A percentile compares a stretch with the other conserved stretches of the same genome.
Evolutionary conservation across 2,329 filamentous ascomycete genomes (phyloP).

Genomic region (Conoideocrella luteorostrata): DNA sequence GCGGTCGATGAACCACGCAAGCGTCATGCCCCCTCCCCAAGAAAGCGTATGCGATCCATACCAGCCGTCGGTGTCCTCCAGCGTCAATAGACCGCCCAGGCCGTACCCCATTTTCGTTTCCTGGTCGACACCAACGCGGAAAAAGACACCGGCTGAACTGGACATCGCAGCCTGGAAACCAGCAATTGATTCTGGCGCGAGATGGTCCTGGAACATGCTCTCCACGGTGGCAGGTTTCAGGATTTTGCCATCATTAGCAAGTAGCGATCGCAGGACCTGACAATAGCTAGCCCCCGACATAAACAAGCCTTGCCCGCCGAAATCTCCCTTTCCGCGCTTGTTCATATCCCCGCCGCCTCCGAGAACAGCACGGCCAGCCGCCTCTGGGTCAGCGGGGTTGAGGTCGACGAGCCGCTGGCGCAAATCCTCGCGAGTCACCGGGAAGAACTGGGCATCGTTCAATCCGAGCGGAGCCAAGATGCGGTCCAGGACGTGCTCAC

Average conservation of each 20-base stretch:
- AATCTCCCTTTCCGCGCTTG: slow-evolving; percentile 26
- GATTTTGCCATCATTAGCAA: slow-evolving; percentile 41
- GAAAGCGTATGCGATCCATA: slow-evolving; percentile 35
- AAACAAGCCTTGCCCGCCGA: slow-evolving; percentile 39
- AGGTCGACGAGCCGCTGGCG: slow-evolving; percentile 29
- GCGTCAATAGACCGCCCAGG: slow-evolving; percentile 33
- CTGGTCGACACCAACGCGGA: slow-evolving; percentile 26
- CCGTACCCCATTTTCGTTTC: slow-evolving; percentile 31
- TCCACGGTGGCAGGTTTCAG: slow-evolving; percentile 34
- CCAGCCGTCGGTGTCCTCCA: slow-evolving; percentile 35
- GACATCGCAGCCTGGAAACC: slow-evolving; percentile 22
- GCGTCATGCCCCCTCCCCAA: slow-evolving; percentile 40
- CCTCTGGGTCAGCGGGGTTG: slow-evolving; percentile 31
- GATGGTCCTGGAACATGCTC: slow-evolving; percentile 41
- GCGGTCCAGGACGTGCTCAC: slow-evolving; percentile 35
- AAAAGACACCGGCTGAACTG: slow-evolving; percentile 26
- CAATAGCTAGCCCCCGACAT: slow-evolving; percentile 33
- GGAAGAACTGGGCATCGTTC: slow-evolving; percentile 30
- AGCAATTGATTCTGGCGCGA: slow-evolving; percentile 21
- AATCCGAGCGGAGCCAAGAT: slow-evolving; percentile 40
- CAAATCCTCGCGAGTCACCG: slow-evolving; percentile 19
- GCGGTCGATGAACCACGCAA: slow-evolving; percentile 43
- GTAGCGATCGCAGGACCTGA: slow-evolving; percentile 26
- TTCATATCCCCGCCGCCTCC: slow-evolving; percentile 27
- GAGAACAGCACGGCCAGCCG: slow-evolving; percentile 27